Base-by-base conservation (phyloP, 2,329 filamentous ascomycete genomes). In the Fusarium chaquense region DNA sequence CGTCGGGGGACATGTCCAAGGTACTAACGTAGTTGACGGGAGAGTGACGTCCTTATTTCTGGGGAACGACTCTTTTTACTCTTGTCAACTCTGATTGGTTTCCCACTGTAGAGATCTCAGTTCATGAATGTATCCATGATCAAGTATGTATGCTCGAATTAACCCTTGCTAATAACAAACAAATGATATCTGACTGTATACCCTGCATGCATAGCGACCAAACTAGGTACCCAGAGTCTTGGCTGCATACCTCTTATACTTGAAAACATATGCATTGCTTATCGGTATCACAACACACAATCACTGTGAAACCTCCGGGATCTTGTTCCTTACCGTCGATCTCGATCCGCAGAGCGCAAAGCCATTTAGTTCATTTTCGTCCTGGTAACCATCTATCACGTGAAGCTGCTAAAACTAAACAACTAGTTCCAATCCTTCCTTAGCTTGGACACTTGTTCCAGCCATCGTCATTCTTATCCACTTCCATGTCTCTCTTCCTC, bases 381-480 rank as follows among this genome's bases (percentile, higher is more conserved):
- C 51, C 56, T 57, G 13, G 24, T 7, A 9, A 47, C 22, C 20
- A 11, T 16, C 3, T 20, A 26, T 60, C 57, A 60, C 51, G 57
- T 60, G 51, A 44, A 44, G 22, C 11, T 44, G 16, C 41, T 28
- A 18, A 18, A 16, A 44, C 24, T 7, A 18, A 6, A 3, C 18
- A 41, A 10, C 18, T 56, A 47, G 32, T 28, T 47, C 15, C 13
- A 13, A 7, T 47, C 49, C 24, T 56, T 47, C 49, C n/a, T 56
- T 56, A 47, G 57, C 24, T n/a, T 22, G 11, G 41, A n/a, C 22
- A 11, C 20, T 36, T 33, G 18, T 24, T 28, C 32, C 20, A 30
- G 22, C 28, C 20, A 47, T 60, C 57, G 41, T 56, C 57, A 56
- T 33, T 46, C n/a, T 33, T 28, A 46, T 22, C 50, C 50, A 44